Base-by-base conservation (phyloP, 768 basidiomycete genomes). In the Boletus coccyginus region DNA sequence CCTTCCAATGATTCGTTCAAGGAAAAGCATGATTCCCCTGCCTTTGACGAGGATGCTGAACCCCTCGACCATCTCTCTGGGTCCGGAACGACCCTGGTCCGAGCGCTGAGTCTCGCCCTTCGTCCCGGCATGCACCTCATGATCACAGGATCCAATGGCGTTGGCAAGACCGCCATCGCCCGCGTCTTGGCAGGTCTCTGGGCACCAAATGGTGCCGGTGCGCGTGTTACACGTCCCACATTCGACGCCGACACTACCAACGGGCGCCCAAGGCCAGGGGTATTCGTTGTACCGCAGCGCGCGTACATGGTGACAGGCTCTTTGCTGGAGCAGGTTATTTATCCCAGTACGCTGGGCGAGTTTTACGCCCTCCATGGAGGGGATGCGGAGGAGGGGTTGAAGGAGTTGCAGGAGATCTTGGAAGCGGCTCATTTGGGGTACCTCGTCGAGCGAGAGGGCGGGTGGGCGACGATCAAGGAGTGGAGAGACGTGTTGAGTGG, bases 401-500 rank as follows among this genome's bases (percentile, higher is more conserved):
- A 75, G 27, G 91, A 93, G 57, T 71, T 98, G 33, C 82, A 86
- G 71, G 77, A 77, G 52, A 94, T 97, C 32, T 73, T 98, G 57
- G 81, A 88, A 63, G 83, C 84, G 58, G 94, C 88, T 12, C 91
- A 91, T 72, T 70, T 98, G 59, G 88, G 79, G 17, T 98, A 98
- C 69, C 69, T 98, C 24, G 90, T 92, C 3, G 81, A 81, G 44
- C 75, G 96, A 29, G 96, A 97, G 70, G 95, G 96, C 0, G 94
- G 95, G 0, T 91, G 92, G 85, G 78, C 77, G 57, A 88, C 92
- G 29, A 75, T 88, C 66, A 98, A 97, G 73, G 95, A 98, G 71
- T 98, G 95, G 95, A 82, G 93, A 60, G 93, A 97, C 73, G 92
- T 98, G 44, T 74, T 96, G 65, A 94, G 92, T 63, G 96, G 96